A percentile compares a stretch with the other conserved stretches of the same genome.
phyloP scores from a whole-genome alignment of 306 rosid species.

The Rosa chinensis region DNA sequence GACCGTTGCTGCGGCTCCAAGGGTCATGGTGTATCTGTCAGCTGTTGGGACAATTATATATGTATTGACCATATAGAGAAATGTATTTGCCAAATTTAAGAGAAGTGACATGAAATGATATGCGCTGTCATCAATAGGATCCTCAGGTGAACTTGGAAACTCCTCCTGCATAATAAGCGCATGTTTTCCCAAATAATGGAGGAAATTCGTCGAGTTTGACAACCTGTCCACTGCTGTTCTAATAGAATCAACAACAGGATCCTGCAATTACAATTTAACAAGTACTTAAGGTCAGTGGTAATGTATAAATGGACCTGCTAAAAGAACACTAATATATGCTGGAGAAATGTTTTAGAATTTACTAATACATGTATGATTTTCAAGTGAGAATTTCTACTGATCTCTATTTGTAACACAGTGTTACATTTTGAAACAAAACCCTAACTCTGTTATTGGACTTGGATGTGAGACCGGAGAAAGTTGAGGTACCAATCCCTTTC shows the following conservation, averaged over 20 bases:
- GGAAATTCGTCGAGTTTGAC: constrained; percentile 77
- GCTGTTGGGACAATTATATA: constrained; percentile 95
- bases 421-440: background rate
- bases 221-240: constrained; percentile 76
- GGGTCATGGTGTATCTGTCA: constrained; percentile 81
- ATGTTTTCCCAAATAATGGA: constrained; percentile 76
- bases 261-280: constrained; percentile 50
- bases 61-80: constrained; percentile 90
- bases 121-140: constrained; percentile 47
- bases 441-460: background rate
- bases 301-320: background rate
- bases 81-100: constrained; percentile 83
- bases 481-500: background rate
- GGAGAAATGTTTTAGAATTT: background rate
- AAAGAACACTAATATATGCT: background rate
- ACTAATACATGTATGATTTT: background rate
- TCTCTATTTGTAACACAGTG: background rate
- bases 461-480: background rate
- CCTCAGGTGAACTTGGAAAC: constrained; percentile 56
- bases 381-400: background rate
- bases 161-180: constrained; percentile 80
- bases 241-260: constrained; percentile 72
- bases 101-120: constrained; percentile 81
- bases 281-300: background rate
- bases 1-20: constrained; percentile 95